Conservation (phyloP, 306 rosid genomes). For the Vicia sativa region DNA sequence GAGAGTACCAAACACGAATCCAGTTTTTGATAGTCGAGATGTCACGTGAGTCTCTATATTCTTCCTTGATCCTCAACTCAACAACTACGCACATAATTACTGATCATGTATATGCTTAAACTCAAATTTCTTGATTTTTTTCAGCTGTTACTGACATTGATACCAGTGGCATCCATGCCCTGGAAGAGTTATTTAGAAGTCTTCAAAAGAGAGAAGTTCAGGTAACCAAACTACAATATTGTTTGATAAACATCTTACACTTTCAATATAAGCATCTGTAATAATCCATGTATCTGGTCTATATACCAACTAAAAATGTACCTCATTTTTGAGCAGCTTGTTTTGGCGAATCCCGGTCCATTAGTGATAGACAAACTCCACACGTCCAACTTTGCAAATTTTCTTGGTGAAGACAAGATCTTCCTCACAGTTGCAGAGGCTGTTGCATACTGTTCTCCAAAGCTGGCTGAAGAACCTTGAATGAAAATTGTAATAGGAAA, state of each 20-base stretch:
- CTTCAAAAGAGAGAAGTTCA: conserved; percentile 82
- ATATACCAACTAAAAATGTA: conserved; percentile 27
- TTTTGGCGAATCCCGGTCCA: conserved; percentile 92
- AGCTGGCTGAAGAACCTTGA: conserved; percentile 67
- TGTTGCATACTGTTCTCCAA: conserved; percentile 68
- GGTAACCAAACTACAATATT: conserved; percentile 45
- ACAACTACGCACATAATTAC: not conserved
- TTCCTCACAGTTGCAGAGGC: conserved; percentile 95
- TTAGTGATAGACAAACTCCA: conserved; percentile 82
- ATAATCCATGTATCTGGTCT: too few species aligned
- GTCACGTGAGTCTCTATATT: conserved; percentile 69
- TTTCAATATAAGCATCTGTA: not conserved
- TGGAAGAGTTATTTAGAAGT: conserved; percentile 75
- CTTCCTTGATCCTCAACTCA: not conserved
- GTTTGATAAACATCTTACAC: not conserved
- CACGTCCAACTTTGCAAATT: conserved; percentile 56
- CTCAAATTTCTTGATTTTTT: conserved; percentile 30
- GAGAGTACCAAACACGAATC: conserved; percentile 53
- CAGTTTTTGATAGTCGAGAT: conserved; percentile 82
- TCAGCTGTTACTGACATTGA: conserved; percentile 94
- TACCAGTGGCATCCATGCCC: conserved; percentile 94
- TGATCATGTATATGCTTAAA: not conserved
- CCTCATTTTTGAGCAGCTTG: conserved; percentile 63
- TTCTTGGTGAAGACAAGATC: conserved; percentile 85
- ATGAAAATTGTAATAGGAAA: conserved; percentile 34